These are phyloP conservation scores for Lizonia empirigonia DNA, from an alignment of 2,329 filamentous ascomycete genomes.

Conservation along the genomic window DNA sequence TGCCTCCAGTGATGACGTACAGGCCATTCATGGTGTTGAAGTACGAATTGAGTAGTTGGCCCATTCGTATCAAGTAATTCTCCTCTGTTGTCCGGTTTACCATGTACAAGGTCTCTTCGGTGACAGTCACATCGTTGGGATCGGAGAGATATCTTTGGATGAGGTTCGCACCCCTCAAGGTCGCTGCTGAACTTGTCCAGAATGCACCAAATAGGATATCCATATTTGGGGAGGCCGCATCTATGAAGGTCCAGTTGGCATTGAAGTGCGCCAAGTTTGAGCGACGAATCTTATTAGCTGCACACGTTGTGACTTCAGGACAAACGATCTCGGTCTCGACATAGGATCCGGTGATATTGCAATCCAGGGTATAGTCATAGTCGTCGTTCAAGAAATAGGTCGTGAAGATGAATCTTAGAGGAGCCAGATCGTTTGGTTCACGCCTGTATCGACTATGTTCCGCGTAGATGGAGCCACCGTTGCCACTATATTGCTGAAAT, in stretches of 20 bases:
- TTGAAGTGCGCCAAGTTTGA: background rate
- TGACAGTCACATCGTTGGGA: background rate
- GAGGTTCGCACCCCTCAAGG: background rate
- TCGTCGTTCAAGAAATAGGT: too few relatives aligned
- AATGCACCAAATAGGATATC: background rate
- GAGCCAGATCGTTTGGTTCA: too few relatives aligned
- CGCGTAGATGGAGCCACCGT: too few relatives aligned
- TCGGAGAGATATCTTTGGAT: background rate
- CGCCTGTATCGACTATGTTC: too few relatives aligned
- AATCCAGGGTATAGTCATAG: background rate
- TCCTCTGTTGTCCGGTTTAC: background rate
- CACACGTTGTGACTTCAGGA: background rate
- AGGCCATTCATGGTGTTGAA: background rate
- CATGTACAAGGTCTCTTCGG: too few relatives aligned
- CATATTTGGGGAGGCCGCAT: background rate
- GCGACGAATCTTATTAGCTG: background rate
- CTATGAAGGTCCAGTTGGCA: background rate
- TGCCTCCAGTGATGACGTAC: background rate
- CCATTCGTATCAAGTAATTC: background rate
- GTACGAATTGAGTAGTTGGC: background rate
- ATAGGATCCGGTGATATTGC: background rate
- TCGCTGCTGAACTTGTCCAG: background rate
- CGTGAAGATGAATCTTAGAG: too few relatives aligned
- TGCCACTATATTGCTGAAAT: too few relatives aligned
- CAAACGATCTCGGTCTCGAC: background rate